Evolutionary conservation across 805 yeast genomes (phyloP), one percentile per base, ranked within the genome.

Genomic region (Jamesozyma piceae): DNA sequence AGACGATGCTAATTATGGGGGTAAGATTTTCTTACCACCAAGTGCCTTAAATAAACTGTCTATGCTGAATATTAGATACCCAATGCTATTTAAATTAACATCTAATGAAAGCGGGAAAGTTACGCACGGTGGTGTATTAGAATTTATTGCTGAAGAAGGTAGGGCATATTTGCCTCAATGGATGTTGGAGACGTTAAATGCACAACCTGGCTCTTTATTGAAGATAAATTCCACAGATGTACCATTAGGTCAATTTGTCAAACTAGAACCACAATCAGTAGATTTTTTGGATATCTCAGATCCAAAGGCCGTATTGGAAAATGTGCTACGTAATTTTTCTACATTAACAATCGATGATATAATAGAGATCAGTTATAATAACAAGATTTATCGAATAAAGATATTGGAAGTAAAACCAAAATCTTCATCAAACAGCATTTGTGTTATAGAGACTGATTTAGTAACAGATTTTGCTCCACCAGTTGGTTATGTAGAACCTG

Each of bases 391-490:
- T 57, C 81, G 80, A 20, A 87, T 92, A 47, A 83, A 80, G 57
- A 89, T 92, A 17, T 66, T 90, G 37, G 97, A 92, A 54, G 85
- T 78, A 22, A 85, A 85, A 54, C 97, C 97, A 0, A 84, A 81
- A 41, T 71, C 77, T 2, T 52, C 62, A 5, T 65, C 68, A 6
- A 66, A 74, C 28, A 84, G 95, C 45, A 81, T 90, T 13, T 90
- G 97, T 69, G 96, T 92, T 4, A 86, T 92, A 22, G 99, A 92
- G 60, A 92, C 98, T 0, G 98, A 92, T 66, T 71, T 92, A 47
- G 95, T 86, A 45, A 95, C 97, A 0, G 99, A 92, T 58, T 92
- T 92, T 68, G 97, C 97, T 1, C 95, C 98, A 2, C 99, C 99
- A 0, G 95, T 90, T 4, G 99, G 99, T 0, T 92, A 92, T 59